phyloP scores from a whole-genome alignment of 2,329 filamentous ascomycete genomes.

The Scolecobasidium constrictum region DNA sequence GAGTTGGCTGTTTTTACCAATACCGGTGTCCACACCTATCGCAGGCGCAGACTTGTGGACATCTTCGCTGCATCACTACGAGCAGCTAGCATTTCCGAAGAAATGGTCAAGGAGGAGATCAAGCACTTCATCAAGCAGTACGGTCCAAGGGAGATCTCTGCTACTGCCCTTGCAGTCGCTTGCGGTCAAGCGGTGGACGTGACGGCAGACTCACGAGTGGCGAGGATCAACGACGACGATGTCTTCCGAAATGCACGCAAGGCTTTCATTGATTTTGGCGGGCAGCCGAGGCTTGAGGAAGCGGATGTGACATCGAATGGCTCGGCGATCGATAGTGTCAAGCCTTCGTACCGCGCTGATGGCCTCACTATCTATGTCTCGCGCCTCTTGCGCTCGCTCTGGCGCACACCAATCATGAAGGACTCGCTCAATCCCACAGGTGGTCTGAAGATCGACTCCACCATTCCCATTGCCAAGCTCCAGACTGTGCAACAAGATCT shows the following conservation, averaged over 20 bases:
- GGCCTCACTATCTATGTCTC: conserved; percentile 81
- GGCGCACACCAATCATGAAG: conserved; percentile 67
- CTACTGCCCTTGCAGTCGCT: conserved; percentile 84
- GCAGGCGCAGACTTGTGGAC: conserved; percentile 76
- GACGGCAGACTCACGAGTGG: conserved; percentile 57
- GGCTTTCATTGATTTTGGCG: conserved; percentile 86
- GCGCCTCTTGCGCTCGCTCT: conserved; percentile 77
- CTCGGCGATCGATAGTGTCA: conserved; percentile 67
- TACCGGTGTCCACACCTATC: conserved; percentile 76
- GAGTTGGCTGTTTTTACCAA: conserved; percentile 91
- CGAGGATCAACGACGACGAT: conserved; percentile 66
- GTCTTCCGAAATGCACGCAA: conserved; percentile 77
- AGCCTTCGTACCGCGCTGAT: conserved; percentile 79
- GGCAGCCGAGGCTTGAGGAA: conserved; percentile 76
- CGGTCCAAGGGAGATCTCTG: conserved; percentile 78
- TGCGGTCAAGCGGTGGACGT: conserved; percentile 87
- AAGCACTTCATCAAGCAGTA: conserved; percentile 78
- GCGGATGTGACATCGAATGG: conserved; percentile 41
- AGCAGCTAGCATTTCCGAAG: conserved; percentile 49
- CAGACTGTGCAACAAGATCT: conserved; percentile 69
- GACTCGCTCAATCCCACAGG: conserved; percentile 45
- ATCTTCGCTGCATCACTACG: conserved; percentile 78
- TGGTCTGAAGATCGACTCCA: conserved; percentile 53
- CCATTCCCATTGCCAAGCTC: conserved; percentile 57
- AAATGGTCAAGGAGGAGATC: conserved; percentile 71